These are phyloP conservation scores for Globisporangium cederbergense DNA, from an alignment of 352 stramenopile species.

Conservation along the genomic window DNA sequence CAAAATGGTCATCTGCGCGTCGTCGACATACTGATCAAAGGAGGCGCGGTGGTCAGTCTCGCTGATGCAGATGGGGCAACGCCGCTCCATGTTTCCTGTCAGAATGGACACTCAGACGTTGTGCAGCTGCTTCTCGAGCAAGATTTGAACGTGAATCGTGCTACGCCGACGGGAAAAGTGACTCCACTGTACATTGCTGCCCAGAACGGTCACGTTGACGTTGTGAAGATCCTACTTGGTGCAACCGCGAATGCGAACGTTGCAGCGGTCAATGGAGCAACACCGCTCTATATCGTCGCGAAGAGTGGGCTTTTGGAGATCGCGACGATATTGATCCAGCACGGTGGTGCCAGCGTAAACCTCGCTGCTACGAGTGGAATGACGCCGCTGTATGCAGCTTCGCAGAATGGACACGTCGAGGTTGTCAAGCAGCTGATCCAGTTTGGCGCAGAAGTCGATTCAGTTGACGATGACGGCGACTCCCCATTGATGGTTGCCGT, in stretches of 20 bases:
- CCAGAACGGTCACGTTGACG: not conserved
- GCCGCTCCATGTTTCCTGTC: conserved; percentile 9
- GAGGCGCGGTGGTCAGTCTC: not conserved
- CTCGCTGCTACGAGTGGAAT: conserved; percentile 1
- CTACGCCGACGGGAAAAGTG: not conserved
- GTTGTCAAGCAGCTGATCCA: conserved; percentile 2
- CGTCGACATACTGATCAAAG: conserved; percentile 1
- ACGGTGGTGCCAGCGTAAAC: not conserved
- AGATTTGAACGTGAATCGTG: conserved; percentile 3
- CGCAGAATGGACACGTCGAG: conserved; percentile 4
- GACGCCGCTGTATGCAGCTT: conserved; percentile 9
- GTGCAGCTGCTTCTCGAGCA: not conserved
- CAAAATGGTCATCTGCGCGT: not conserved
- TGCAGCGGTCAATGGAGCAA: not conserved
- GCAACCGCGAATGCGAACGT: not conserved
- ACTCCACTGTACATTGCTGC: conserved; percentile 10
- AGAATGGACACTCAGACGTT: conserved; percentile 8
- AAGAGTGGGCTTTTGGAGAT: not conserved
- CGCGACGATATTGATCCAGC: not conserved
- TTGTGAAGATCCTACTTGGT: conserved; percentile 2
- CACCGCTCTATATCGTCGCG: conserved; percentile 5
- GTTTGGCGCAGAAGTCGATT: not conserved
- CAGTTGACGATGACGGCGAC: conserved; percentile 3
- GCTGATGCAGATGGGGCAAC: conserved; percentile 2
- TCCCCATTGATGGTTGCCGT: conserved; percentile 10